These are phyloP conservation scores for Globisporangium heterothallicum DNA, from an alignment of 352 stramenopile genomes.

Conservation along the genomic window DNA sequence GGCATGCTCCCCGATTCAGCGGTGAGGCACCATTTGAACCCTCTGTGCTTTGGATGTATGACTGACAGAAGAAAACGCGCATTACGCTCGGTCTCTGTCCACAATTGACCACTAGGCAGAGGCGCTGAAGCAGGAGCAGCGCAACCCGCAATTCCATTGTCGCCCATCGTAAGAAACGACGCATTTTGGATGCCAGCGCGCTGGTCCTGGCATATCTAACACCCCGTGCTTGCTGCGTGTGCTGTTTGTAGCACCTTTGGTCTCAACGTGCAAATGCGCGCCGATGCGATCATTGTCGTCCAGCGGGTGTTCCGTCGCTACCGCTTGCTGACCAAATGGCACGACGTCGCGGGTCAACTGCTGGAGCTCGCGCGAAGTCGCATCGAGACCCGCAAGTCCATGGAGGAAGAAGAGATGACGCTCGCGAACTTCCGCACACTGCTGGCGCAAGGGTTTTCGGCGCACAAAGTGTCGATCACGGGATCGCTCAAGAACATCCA, in stretches of 20 bases:
- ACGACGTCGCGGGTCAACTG: slow-evolving; percentile 29
- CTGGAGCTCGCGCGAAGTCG: slow-evolving; percentile 33
- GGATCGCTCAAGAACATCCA: slow-evolving; percentile 62
- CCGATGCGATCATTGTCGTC: slow-evolving; percentile 16
- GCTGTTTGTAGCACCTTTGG: slow-evolving; percentile 12
- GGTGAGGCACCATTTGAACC: slow-evolving; percentile 9
- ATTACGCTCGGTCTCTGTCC: too few species aligned
- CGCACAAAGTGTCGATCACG: slow-evolving; percentile 66
- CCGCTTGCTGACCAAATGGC: slow-evolving; percentile 34
- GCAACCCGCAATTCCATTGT: slow-evolving; percentile 23
- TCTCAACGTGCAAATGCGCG: slow-evolving; percentile 15
- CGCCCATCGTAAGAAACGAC: slow-evolving; percentile 20
- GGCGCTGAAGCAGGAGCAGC: slow-evolving; percentile 35
- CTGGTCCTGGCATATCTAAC: background rate
- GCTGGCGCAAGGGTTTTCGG: slow-evolving; percentile 46
- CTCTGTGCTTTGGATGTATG: background rate
- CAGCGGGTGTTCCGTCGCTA: slow-evolving; percentile 42
- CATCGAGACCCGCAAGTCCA: slow-evolving; percentile 16
- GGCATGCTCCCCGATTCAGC: slow-evolving; percentile 50
- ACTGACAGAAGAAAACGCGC: background rate
- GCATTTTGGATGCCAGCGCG: background rate
- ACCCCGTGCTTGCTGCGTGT: background rate
- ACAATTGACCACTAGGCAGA: slow-evolving; percentile 17
- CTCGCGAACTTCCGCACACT: slow-evolving; percentile 47
- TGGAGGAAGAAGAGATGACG: slow-evolving; percentile 37